These are phyloP conservation scores for Cladobotryum mycophilum DNA, from an alignment of 2,329 filamentous ascomycete species.

Conservation along the genomic window DNA sequence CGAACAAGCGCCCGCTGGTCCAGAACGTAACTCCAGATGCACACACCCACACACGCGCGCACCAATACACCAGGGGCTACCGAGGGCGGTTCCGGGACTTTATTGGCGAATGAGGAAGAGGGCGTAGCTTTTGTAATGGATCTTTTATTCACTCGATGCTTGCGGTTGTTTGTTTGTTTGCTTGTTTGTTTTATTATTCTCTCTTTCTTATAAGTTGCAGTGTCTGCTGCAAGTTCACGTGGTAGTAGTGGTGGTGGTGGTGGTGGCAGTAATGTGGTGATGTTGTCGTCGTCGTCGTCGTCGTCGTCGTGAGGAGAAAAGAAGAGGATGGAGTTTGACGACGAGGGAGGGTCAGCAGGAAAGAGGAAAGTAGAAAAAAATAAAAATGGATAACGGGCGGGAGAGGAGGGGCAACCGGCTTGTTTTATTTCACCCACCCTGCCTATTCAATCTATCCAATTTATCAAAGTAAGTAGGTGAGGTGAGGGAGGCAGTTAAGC, in stretches of 20 bases:
- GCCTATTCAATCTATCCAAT: too few species aligned
- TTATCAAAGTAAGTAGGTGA: background rate
- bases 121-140: background rate
- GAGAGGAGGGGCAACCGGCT: too few species aligned
- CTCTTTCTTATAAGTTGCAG: too few species aligned
- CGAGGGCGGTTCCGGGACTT: slow-evolving; percentile 13
- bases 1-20: slow-evolving; percentile 12
- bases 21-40: slow-evolving; percentile 12
- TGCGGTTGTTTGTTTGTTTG: too few species aligned
- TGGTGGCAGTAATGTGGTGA: too few species aligned
- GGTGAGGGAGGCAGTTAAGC: background rate
- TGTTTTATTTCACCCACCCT: too few species aligned
- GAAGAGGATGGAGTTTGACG: background rate
- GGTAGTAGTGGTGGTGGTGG: too few species aligned
- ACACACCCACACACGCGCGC: slow-evolving; percentile 11
- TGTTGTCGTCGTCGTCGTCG: too few species aligned
- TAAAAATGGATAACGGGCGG: background rate
- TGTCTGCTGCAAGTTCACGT: too few species aligned
- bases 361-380: background rate
- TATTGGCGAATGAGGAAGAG: slow-evolving; percentile 9
- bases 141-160: too few species aligned
- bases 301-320: background rate
- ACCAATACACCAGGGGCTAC: slow-evolving; percentile 13
- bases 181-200: too few species aligned
- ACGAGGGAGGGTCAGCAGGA: background rate